Evolutionary conservation across 495 filamentous ascomycete genomes (phyloP), one percentile per base, ranked within the genome.

Genomic region (Glarea lozoyensis): DNA sequence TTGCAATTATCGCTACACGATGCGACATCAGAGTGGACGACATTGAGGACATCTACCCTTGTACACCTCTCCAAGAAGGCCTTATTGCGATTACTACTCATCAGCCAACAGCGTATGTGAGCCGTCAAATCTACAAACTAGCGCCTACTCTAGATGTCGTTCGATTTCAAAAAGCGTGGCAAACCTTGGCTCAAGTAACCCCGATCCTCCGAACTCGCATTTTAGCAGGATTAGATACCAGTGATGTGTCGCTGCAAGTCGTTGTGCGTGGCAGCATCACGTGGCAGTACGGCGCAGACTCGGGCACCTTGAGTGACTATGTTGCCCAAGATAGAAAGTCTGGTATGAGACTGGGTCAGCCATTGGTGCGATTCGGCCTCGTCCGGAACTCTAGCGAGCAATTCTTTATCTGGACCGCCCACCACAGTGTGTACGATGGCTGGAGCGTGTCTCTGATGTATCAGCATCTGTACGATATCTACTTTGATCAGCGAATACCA

Each of bases 21-120:
- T 81, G 73, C 37, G 18, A 38, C 3, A 48, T 81, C 9, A 35
- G 56, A 1, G 54, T 55, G 11, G 57, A 67, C 0, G 38, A 57
- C 0, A 63, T 84, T 31, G 60, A 64, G 34, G 71, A 79, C 39
- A 66, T 77, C 21, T 81, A 80, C 46, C 76, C 76, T 2, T 79
- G 74, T 56, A 81, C 58, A 44, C 61, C 71, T 5, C 47, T 76
- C 1, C 66, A 72, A 50, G 75, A 77, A 41, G 74, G 66, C 15
- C 60, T 78, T 4, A 53, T 73, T 11, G 63, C 69, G 0, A 53
- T 70, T 1, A 61, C 68, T 3, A 60, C 48, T 37, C 64, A 60
- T 37, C 57, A 67, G 12, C 46, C 46, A 11, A 63, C 59, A 11
- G 58, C 67, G 0, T 75, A 73, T 48, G 55, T 69, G 5, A 54